Evolutionary conservation across 225 moss, liverwort and hornwort genomes (phyloP).

Genomic region (Straminergon stramineum): DNA sequence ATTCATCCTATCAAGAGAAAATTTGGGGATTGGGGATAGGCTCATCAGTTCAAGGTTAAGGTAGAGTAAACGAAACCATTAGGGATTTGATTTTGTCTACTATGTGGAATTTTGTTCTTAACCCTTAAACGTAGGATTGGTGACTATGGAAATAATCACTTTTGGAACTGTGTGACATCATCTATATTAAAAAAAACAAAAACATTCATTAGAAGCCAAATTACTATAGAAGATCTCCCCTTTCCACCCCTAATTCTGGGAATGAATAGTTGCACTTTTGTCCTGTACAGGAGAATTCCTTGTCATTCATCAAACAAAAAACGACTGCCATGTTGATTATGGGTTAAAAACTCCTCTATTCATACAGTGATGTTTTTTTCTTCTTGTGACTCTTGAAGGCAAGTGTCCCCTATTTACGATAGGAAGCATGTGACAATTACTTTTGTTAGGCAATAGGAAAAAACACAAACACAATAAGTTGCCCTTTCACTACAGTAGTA

Average conservation of each 20-base stretch:
- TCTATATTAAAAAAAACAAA: no score
- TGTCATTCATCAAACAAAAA: no score
- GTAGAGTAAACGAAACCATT: not conserved
- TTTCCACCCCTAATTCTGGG: no score
- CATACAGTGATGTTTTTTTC: not conserved
- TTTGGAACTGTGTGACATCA: no score
- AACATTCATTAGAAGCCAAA: no score
- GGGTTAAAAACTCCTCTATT: not conserved
- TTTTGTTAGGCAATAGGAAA: not conserved
- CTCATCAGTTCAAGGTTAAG: not conserved
- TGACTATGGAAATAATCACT: no score
- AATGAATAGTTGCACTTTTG: no score
- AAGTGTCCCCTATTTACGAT: not conserved
- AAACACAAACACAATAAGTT: not conserved
- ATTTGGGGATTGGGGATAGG: rapidly evolving
- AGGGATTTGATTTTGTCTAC: not conserved
- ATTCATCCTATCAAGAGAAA: not conserved
- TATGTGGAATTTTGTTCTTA: not conserved
- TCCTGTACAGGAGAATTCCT: no score
- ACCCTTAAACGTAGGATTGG: no score
- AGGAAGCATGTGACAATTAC: not conserved
- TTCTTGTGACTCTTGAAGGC: not conserved
- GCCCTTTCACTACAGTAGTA: not conserved
- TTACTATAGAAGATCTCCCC: no score
- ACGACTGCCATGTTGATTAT: no score